Evolutionary conservation across 2,329 filamentous ascomycete species (phyloP).

Genomic region (Venturia nashicola): DNA sequence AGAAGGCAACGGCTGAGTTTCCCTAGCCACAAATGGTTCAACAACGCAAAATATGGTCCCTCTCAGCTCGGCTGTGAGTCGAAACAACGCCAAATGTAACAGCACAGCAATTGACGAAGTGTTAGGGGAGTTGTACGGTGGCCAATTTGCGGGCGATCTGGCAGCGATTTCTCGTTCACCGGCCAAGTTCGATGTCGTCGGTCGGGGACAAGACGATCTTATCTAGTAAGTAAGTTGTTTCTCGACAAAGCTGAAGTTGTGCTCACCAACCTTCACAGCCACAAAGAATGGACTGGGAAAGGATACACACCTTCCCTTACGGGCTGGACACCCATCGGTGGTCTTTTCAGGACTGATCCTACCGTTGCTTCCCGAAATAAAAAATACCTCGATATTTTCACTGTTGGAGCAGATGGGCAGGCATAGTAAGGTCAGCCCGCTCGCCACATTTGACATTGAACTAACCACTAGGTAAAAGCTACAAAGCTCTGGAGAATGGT

Average conservation of each 20-base stretch:
- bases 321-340: neutral
- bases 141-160: neutral
- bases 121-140: neutral
- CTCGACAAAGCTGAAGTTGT: neutral
- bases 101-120: neutral
- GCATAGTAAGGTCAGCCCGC: neutral
- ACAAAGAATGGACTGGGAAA: neutral
- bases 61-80: neutral
- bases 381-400: neutral
- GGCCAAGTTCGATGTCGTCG: neutral
- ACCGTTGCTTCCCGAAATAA: slow-evolving; percentile 8
- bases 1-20: neutral
- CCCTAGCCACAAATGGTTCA: neutral
- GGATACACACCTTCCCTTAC: neutral
- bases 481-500: neutral
- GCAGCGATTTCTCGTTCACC: neutral
- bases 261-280: neutral
- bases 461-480: neutral
- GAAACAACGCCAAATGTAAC: neutral
- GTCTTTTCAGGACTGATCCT: slow-evolving; percentile 5
- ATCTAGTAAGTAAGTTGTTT: neutral
- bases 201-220: neutral
- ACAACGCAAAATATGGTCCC: neutral
- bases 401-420: neutral
- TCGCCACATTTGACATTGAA: neutral